A percentile compares a stretch with the other conserved stretches of the same genome.
These are phyloP conservation scores for Salisapilia sapeloensis DNA, from an alignment of 352 stramenopile genomes.

Conservation along the genomic window DNA sequence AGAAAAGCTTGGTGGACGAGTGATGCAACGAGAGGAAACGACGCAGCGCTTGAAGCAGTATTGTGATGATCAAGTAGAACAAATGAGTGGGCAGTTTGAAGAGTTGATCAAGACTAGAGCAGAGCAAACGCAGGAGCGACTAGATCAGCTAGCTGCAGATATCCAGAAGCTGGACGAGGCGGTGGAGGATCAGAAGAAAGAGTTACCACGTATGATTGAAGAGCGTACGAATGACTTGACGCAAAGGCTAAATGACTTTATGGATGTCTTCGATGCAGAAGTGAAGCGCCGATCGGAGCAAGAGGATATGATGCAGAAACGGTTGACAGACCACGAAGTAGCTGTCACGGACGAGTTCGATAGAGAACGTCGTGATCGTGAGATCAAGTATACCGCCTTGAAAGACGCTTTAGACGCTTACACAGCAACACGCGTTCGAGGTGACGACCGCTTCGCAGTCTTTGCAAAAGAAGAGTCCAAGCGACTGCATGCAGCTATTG, in stretches of 20 bases:
- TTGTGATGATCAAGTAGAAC: conserved; percentile 75
- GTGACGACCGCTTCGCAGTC: conserved; percentile 54
- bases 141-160: conserved; percentile 55
- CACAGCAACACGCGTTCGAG: conserved; percentile 46
- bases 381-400: conserved; percentile 51
- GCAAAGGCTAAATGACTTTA: conserved; percentile 77
- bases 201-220: conserved; percentile 85
- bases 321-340: conserved; percentile 80
- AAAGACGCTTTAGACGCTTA: conserved; percentile 58
- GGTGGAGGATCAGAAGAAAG: conserved; percentile 73
- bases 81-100: conserved; percentile 74
- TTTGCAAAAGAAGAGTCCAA: conserved; percentile 56
- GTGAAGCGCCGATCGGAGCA: conserved; percentile 56
- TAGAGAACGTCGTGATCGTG: conserved; percentile 32
- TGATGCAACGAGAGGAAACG: conserved; percentile 89
- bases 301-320: conserved; percentile 84
- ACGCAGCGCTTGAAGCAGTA: conserved; percentile 86
- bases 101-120: conserved; percentile 62
- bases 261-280: conserved; percentile 82
- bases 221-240: conserved; percentile 77
- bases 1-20: conserved; percentile 83
- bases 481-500: conserved; percentile 62
- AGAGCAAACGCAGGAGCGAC: conserved; percentile 46
- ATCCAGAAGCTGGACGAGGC: conserved; percentile 64
- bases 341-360: conserved; percentile 54